Base-by-base conservation (phyloP, 345 rosid species). In the Kernera saxatilis region DNA sequence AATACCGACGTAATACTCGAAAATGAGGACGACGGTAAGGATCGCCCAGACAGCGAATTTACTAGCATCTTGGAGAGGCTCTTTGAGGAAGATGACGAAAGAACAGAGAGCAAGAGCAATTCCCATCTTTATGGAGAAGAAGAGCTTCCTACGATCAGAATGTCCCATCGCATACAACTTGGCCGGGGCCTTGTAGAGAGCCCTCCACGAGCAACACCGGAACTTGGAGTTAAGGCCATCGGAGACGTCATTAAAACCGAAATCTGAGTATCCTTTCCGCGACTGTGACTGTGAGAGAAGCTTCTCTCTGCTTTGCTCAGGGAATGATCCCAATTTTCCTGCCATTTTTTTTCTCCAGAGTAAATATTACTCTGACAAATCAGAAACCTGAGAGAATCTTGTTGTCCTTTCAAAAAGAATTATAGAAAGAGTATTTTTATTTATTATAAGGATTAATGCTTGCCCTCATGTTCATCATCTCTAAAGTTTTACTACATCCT, bases 1-100 rank as follows among this genome's bases (percentile, higher is more conserved):
- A n/a, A 15, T 78, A 91, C 97, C 94, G 59, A 89, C 84, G 72
- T 84, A 86, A 82, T 77, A 92, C 68, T 92, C 98, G 63, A 92
- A 92, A 63, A 92, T 94, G 6, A 89, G 94, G 10, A 92, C 91
- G 8, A 89, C 94, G 0, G 96, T 92, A 15, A 92, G 90, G 65
- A 89, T 81, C 4, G 43, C 65, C 71, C 77, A 73, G 0, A 64
- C 57, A 53, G 88, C 79, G 79, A 79, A 89, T 74, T 87, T 88
- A 67, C 79, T 79, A 12, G 67, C 81, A 2, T 75, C 45, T 30
- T 66, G 57, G 4, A 89, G 72, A 3, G 85, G 81, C 43, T 82
- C 89, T 68, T 79, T 91, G 27, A 88, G 75, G 71, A 91, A 85
- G 8, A 92, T 82, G 2, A 83, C 77, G 1, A 89, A 43, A 2